These are phyloP conservation scores for Chamaecrista fasciculata DNA, from an alignment of 306 rosid genomes.

Conservation along the genomic window DNA sequence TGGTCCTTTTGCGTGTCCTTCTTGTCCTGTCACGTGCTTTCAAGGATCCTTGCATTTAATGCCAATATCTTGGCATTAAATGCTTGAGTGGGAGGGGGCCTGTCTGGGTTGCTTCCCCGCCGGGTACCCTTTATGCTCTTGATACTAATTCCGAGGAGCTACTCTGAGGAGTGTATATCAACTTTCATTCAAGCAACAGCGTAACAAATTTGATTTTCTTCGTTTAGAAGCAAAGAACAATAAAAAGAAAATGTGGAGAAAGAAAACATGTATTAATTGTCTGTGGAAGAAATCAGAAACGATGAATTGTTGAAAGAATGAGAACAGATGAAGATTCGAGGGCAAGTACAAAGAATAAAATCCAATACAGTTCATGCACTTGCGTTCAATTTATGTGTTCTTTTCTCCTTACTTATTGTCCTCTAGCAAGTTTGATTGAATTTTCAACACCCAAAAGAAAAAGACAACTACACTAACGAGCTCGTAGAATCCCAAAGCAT, in stretches of 20 bases:
- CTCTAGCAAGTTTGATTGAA: not conserved
- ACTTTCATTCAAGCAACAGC: too few species aligned
- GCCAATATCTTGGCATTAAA: too few species aligned
- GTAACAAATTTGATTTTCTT: too few species aligned
- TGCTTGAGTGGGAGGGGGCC: too few species aligned
- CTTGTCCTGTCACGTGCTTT: too few species aligned
- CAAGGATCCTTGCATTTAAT: too few species aligned
- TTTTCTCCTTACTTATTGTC: slow-evolving; percentile 4
- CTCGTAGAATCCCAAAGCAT: slow-evolving; percentile 36
- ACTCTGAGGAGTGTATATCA: too few species aligned
- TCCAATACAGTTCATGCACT: slow-evolving; percentile 24
- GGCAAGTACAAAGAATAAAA: slow-evolving; percentile 41
- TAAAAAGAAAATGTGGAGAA: not conserved
- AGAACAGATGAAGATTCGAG: slow-evolving; percentile 21
- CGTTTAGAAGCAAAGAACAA: not conserved
- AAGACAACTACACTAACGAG: slow-evolving; percentile 26
- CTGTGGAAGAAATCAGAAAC: not conserved
- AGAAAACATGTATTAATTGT: not conserved
- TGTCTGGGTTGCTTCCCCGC: too few species aligned
- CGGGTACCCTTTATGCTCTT: too few species aligned
- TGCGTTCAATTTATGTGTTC: slow-evolving; percentile 5
- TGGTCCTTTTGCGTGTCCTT: too few species aligned
- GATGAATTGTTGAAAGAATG: not conserved
- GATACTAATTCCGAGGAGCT: too few species aligned
- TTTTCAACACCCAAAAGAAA: not conserved